Percentiles rank a stretch among this genome's conserved stretches.
Evolutionary conservation across 2,329 filamentous ascomycete species (phyloP).

Genomic region (Lachnellula subtilissima): DNA sequence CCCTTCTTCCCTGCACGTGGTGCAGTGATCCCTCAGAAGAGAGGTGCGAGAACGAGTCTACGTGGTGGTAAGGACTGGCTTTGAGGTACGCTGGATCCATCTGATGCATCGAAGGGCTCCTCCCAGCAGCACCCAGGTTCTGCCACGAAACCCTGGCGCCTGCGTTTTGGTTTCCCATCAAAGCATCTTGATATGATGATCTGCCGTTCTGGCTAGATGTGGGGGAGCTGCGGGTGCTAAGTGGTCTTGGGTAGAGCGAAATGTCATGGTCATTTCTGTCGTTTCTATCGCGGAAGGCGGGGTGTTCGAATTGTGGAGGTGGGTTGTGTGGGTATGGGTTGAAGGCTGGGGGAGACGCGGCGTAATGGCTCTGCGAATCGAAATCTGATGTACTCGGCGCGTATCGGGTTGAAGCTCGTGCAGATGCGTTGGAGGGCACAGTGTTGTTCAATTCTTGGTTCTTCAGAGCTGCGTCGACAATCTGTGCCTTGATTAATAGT

Average conservation of each 20-base stretch:
- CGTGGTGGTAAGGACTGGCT: neutral
- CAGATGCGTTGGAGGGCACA: neutral
- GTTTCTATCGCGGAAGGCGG: neutral
- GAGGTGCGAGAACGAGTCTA: neutral
- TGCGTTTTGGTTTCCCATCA: constrained; percentile 1
- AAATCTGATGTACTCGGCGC: neutral
- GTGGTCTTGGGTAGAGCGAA: constrained; percentile 9
- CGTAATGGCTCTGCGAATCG: neutral
- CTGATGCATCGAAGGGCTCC: constrained; percentile 4
- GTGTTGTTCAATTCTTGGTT: constrained; percentile 14
- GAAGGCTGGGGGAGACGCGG: neutral
- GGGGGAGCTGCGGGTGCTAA: constrained; percentile 5
- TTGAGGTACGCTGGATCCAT: constrained; percentile 2
- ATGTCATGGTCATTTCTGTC: neutral
- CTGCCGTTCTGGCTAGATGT: neutral
- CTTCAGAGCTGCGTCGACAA: constrained; percentile 15
- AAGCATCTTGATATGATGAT: constrained; percentile 1
- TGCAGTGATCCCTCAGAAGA: neutral
- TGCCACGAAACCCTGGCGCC: constrained; percentile 11
- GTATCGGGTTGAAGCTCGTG: neutral
- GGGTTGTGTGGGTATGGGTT: neutral
- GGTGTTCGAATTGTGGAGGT: neutral
- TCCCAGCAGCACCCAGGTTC: neutral
- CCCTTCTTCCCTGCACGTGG: neutral
- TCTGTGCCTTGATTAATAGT: constrained; percentile 49